phyloP scores from a whole-genome alignment of 2,329 filamentous ascomycete genomes.

The Botrytis deweyae region DNA sequence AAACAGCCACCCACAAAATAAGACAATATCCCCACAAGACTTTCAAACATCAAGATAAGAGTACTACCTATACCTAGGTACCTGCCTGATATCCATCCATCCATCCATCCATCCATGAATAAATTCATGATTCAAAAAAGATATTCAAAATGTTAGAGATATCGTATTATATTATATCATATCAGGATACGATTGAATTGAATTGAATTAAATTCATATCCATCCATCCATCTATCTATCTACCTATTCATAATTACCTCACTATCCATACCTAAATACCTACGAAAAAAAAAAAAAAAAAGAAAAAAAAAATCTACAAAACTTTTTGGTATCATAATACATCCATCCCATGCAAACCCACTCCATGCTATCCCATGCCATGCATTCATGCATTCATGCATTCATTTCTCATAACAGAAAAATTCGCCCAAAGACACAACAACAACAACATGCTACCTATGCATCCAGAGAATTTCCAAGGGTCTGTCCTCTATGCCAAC shows the following conservation, averaged over 20 bases:
- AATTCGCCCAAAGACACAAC: not conserved
- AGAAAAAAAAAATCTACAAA: not conserved
- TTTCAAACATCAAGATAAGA: too few relatives aligned
- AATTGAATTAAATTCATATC: too few relatives aligned
- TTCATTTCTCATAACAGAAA: not conserved
- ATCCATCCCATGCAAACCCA: not conserved
- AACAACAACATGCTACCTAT: not conserved
- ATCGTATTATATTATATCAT: too few relatives aligned
- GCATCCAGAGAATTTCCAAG: too few relatives aligned
- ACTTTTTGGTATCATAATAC: conserved; percentile 3
- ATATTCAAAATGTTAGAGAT: too few relatives aligned
- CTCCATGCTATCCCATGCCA: not conserved
- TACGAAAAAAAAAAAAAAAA: not conserved
- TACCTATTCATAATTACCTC: not conserved
- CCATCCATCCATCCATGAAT: too few relatives aligned
- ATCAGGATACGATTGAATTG: too few relatives aligned
- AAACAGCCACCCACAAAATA: too few relatives aligned
- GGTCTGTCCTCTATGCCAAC: not conserved
- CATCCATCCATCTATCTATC: not conserved
- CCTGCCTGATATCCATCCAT: too few relatives aligned
- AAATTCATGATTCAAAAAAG: too few relatives aligned
- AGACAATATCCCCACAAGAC: too few relatives aligned
- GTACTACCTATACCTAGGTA: too few relatives aligned
- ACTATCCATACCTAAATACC: not conserved
- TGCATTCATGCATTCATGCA: not conserved